Percentiles rank a stretch among this genome's conserved stretches.
Conservation (phyloP, 305 asterid species). For the Fraxinus ornus region DNA sequence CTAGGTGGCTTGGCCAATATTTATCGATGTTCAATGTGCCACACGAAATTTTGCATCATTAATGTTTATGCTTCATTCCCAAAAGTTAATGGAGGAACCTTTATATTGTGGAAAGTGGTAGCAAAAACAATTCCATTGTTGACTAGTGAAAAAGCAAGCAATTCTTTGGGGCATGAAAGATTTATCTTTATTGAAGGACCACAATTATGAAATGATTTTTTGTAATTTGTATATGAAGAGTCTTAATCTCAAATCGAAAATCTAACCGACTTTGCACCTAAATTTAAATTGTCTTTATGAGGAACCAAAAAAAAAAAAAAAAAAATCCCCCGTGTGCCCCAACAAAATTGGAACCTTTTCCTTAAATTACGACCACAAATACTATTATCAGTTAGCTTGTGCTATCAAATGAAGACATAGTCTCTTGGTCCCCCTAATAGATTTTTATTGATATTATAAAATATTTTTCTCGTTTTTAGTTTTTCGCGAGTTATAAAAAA, state of each 20-base stretch:
- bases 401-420: slow-evolving; percentile 6
- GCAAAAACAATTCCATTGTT: slow-evolving; percentile 27
- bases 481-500: not conserved
- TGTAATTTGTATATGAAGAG: slow-evolving; percentile 36
- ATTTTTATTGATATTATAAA: not conserved
- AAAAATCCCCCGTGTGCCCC: slow-evolving; percentile 28
- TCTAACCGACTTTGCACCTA: slow-evolving; percentile 30
- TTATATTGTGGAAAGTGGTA: slow-evolving; percentile 29
- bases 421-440: not conserved
- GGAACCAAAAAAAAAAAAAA: slow-evolving; percentile 17
- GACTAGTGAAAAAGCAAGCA: slow-evolving; percentile 28
- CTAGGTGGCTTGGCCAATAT: not conserved
- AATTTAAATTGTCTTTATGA: slow-evolving; percentile 18
- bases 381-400: slow-evolving; percentile 23
- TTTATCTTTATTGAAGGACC: slow-evolving; percentile 43
- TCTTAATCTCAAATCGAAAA: slow-evolving; percentile 43
- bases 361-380: slow-evolving; percentile 31
- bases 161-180: slow-evolving; percentile 21
- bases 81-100: slow-evolving; percentile 21
- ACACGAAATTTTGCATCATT: slow-evolving; percentile 1
- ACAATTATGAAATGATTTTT: slow-evolving; percentile 35
- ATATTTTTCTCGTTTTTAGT: not conserved
- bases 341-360: slow-evolving; percentile 23
- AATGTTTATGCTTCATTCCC: slow-evolving; percentile 8
- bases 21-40: not conserved